Conservation (phyloP, 2,329 filamentous ascomycete species). For the Curvularia sp. region DNA sequence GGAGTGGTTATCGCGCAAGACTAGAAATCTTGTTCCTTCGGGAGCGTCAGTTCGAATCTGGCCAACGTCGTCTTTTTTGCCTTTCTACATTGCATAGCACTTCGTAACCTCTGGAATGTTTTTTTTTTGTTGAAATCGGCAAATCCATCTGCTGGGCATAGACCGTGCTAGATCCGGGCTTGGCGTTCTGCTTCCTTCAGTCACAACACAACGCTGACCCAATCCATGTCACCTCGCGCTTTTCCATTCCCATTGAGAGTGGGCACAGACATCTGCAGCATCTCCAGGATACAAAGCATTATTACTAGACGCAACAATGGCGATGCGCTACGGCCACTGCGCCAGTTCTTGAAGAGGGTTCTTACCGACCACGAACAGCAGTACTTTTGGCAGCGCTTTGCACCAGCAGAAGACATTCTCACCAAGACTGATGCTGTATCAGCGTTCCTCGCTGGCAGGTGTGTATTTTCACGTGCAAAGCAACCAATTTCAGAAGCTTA, state of each 20-base stretch:
- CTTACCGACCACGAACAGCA: slow-evolving; percentile 43
- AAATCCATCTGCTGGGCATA: background rate
- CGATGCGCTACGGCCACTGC: slow-evolving; percentile 17
- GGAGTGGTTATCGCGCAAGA: slow-evolving; percentile 54
- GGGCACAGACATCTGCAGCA: slow-evolving; percentile 79
- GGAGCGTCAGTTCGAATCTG: slow-evolving; percentile 52
- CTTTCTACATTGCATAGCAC: background rate
- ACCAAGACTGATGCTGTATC: slow-evolving; percentile 29
- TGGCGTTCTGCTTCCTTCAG: background rate
- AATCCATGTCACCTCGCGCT: slow-evolving; percentile 52
- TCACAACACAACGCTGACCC: background rate
- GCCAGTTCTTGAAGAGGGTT: slow-evolving; percentile 32
- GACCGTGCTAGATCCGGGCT: background rate
- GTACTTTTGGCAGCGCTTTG: slow-evolving; percentile 43
- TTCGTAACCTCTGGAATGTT: too few species aligned
- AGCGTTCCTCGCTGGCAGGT: slow-evolving; percentile 48
- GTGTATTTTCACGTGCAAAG: slow-evolving; percentile 13
- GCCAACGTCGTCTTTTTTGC: slow-evolving; percentile 48
- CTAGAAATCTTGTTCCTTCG: slow-evolving; percentile 54
- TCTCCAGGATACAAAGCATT: slow-evolving; percentile 68
- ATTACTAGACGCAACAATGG: slow-evolving; percentile 49
- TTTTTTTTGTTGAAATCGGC: background rate
- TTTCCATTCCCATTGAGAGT: slow-evolving; percentile 73
- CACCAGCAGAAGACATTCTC: slow-evolving; percentile 12
- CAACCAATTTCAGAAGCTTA: slow-evolving; percentile 11